A percentile compares a stretch with the other conserved stretches of the same genome.
These are phyloP conservation scores for Heritiera littoralis DNA, from an alignment of 345 rosid genomes.

Conservation along the genomic window DNA sequence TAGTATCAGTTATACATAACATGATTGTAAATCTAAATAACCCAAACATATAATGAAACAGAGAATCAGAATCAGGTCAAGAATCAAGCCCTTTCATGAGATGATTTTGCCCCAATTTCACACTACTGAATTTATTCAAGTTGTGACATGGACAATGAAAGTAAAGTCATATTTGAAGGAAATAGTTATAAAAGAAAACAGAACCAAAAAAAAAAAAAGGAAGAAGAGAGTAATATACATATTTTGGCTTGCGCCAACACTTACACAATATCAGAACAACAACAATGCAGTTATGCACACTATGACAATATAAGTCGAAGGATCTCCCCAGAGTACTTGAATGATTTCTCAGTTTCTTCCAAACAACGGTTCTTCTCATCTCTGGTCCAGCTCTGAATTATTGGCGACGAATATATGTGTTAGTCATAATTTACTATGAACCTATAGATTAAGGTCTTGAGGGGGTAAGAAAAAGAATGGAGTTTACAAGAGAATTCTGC, in stretches of 20 bases:
- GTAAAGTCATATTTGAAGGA: not conserved
- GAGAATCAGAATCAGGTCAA: not conserved
- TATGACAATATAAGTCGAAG: conserved; percentile 78
- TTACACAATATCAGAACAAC: not conserved
- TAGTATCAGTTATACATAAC: not conserved
- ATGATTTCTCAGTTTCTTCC: conserved; percentile 94
- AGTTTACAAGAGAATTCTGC: not conserved
- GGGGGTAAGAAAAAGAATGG: not conserved
- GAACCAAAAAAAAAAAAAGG: not conserved
- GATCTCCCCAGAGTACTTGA: conserved; percentile 84
- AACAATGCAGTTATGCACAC: conserved; percentile 16
- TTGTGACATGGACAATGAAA: not conserved
- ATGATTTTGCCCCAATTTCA: not conserved
- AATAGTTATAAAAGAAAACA: not conserved
- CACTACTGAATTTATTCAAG: not conserved
- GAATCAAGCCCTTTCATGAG: not conserved
- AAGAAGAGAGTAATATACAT: not conserved
- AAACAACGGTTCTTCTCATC: conserved; percentile 89
- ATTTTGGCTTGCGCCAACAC: conserved; percentile 6
- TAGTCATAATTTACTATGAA: not conserved
- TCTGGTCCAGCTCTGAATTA: conserved; percentile 75
- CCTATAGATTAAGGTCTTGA: too few species aligned
- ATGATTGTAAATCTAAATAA: not conserved
- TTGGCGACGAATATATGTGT: not conserved
- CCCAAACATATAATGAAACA: not conserved